Conservation (phyloP, 768 basidiomycete species). For the Kwoniella newhampshirensis region DNA sequence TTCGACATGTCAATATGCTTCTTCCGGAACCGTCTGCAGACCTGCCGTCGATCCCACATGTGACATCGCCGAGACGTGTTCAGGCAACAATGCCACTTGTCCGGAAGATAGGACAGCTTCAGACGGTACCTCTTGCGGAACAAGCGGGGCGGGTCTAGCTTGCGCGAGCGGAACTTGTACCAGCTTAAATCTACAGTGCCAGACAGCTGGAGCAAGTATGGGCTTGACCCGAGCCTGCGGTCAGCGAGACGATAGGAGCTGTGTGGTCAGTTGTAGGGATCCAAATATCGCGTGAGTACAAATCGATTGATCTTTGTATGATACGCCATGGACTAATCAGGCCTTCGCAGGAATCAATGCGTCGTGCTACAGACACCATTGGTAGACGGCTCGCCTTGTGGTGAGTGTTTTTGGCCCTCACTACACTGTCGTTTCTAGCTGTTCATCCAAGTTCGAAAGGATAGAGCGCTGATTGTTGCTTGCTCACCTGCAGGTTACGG, state of each 20-base stretch:
- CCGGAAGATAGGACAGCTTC: slow-evolving; percentile 64
- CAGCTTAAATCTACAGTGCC: slow-evolving; percentile 71
- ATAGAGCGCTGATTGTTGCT: slow-evolving; percentile 7
- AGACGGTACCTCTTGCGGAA: slow-evolving; percentile 63
- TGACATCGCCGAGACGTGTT: slow-evolving; percentile 72
- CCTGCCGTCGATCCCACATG: slow-evolving; percentile 66
- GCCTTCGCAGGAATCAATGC: slow-evolving; percentile 60
- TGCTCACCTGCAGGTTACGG: slow-evolving; percentile 61
- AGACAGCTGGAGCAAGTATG: slow-evolving; percentile 69
- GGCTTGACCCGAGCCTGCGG: slow-evolving; percentile 68
- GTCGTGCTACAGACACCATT: slow-evolving; percentile 68
- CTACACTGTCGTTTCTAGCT: neutral
- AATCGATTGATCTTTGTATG: neutral
- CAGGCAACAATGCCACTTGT: slow-evolving; percentile 70
- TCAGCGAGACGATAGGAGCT: slow-evolving; percentile 63
- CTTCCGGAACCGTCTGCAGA: slow-evolving; percentile 64
- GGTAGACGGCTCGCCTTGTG: slow-evolving; percentile 80
- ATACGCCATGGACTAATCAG: neutral
- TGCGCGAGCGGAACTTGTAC: slow-evolving; percentile 81
- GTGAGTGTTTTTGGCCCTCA: slow-evolving; percentile 56
- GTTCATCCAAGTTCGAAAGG: neutral
- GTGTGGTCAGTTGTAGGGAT: slow-evolving; percentile 77
- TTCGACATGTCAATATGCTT: slow-evolving; percentile 65
- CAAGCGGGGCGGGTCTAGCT: slow-evolving; percentile 58
- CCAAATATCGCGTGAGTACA: slow-evolving; percentile 57